phyloP scores from a whole-genome alignment of 2,329 filamentous ascomycete species.

The Alternaria sp. region DNA sequence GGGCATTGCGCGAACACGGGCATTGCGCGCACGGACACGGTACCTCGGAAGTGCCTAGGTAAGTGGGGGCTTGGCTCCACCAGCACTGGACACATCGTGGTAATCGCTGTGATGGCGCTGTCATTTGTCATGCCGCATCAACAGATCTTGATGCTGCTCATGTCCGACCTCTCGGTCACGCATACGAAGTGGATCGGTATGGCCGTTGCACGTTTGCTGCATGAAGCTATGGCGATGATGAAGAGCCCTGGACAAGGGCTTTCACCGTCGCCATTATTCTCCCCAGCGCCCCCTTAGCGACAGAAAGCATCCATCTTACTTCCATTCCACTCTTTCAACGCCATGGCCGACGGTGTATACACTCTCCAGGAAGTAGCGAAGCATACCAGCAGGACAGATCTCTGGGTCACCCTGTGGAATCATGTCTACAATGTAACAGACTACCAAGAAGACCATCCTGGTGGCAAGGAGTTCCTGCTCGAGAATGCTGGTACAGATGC shows the following conservation, averaged over 20 bases:
- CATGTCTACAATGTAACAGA: conserved; percentile 66
- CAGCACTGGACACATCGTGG: neutral
- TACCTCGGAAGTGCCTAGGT: conserved; percentile 13
- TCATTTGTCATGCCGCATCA: conserved; percentile 11
- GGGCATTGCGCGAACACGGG: too few species aligned
- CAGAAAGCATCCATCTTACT: neutral
- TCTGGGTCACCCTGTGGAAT: conserved; percentile 60
- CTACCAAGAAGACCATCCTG: conserved; percentile 67
- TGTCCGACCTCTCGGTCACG: conserved; percentile 14
- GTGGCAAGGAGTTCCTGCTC: conserved; percentile 53
- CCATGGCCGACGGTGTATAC: conserved; percentile 26
- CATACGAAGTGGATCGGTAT: conserved; percentile 9
- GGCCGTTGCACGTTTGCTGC: conserved; percentile 9
- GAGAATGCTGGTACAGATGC: conserved; percentile 57
- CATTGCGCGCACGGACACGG: too few species aligned
- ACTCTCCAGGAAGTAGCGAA: conserved; percentile 56
- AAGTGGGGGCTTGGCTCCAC: conserved; percentile 16
- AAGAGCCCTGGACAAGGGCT: conserved; percentile 1
- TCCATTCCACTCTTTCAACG: neutral
- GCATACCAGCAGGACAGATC: conserved; percentile 59
- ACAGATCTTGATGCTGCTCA: conserved; percentile 2
- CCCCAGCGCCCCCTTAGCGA: neutral
- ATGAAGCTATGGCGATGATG: conserved; percentile 6
- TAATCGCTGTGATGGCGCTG: conserved; percentile 11
- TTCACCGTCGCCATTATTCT: neutral